Evolutionary conservation across 805 yeast genomes (phyloP).

Genomic region (Spathaspora gorwiae): DNA sequence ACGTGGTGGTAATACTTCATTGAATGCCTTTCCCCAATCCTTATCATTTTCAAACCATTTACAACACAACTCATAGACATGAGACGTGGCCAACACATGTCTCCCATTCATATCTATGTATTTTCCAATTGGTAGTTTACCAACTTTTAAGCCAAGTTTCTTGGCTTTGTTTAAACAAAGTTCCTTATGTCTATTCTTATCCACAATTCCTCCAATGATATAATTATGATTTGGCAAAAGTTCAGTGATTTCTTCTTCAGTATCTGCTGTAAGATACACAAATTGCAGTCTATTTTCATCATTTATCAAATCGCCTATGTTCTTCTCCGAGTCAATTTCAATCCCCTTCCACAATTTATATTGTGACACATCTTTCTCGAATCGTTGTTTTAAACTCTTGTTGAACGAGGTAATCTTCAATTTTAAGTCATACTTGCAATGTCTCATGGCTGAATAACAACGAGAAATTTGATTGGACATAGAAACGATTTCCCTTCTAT

Average conservation of each 20-base stretch:
- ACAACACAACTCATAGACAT: conserved; percentile 84
- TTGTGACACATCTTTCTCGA: conserved; percentile 56
- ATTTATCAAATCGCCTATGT: conserved; percentile 21
- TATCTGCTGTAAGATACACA: conserved; percentile 83
- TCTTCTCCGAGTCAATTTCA: conserved; percentile 38
- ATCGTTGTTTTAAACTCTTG: conserved; percentile 61
- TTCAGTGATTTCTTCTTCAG: conserved; percentile 61
- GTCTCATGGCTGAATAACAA: conserved; percentile 73
- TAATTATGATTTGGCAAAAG: conserved; percentile 71
- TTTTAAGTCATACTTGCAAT: conserved; percentile 52
- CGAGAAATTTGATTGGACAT: conserved; percentile 77
- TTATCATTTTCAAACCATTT: conserved; percentile 65
- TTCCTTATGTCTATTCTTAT: conserved; percentile 82
- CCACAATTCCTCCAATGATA: conserved; percentile 93
- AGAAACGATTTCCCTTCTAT: conserved; percentile 62
- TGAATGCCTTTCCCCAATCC: conserved; percentile 86
- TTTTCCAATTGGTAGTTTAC: conserved; percentile 81
- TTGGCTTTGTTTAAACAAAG: conserved; percentile 81
- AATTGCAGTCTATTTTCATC: conserved; percentile 34
- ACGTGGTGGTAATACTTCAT: conserved; percentile 79
- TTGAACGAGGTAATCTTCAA: conserved; percentile 62
- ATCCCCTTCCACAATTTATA: conserved; percentile 69
- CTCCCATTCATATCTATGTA: conserved; percentile 80
- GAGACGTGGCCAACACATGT: conserved; percentile 87
- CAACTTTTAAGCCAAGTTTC: conserved; percentile 63